phyloP scores from a whole-genome alignment of 2,329 filamentous ascomycete species.

The Kalmusia sp. region DNA sequence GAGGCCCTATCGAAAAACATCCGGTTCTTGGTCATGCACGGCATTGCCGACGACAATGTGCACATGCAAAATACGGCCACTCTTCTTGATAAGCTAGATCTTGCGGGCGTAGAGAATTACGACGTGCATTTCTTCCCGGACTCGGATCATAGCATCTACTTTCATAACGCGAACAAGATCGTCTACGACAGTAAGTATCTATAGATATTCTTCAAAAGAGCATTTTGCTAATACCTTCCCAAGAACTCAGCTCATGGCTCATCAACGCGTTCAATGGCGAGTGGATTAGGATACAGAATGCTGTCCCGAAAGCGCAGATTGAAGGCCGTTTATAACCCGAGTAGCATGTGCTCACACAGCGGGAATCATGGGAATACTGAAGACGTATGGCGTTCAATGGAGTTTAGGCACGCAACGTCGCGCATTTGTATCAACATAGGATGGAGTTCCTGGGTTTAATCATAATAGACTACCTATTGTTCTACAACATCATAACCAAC shows the following conservation, averaged over 20 bases:
- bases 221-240: slow-evolving; percentile 8
- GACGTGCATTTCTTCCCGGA: slow-evolving; percentile 97
- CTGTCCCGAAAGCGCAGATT: slow-evolving; percentile 52
- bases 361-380: not conserved
- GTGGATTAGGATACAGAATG: slow-evolving; percentile 71
- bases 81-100: slow-evolving; percentile 83
- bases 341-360: slow-evolving; percentile 8
- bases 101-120: slow-evolving; percentile 86
- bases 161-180: slow-evolving; percentile 89
- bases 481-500: too few species aligned
- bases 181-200: slow-evolving; percentile 85
- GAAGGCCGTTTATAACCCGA: slow-evolving; percentile 26
- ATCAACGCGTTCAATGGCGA: slow-evolving; percentile 98
- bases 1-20: slow-evolving; percentile 76
- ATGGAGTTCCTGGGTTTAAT: not conserved
- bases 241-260: slow-evolving; percentile 86
- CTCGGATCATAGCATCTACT: slow-evolving; percentile 92
- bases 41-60: slow-evolving; percentile 95
- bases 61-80: slow-evolving; percentile 94
- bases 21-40: slow-evolving; percentile 94
- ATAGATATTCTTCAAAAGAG: not conserved
- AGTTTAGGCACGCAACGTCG: not conserved
- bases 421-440: not conserved
- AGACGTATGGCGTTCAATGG: slow-evolving; percentile 7
- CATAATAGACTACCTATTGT: too few species aligned